phyloP scores from a whole-genome alignment of 2,329 filamentous ascomycete species.

The Monilinia vaccinii-corymbosi region DNA sequence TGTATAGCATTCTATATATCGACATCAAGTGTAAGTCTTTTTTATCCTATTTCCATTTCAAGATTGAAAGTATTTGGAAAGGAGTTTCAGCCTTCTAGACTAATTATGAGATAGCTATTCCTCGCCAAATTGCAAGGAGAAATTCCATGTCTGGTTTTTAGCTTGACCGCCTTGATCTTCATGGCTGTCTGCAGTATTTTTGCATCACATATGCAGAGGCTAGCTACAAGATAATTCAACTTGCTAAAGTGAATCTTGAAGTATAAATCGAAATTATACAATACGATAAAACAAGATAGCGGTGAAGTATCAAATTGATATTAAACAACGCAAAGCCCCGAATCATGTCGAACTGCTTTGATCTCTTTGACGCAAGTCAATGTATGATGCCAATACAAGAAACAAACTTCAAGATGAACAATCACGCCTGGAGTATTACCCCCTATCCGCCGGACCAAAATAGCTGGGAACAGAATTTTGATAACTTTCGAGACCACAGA shows the following conservation, averaged over 20 bases:
- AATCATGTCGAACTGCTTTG: constrained; percentile 23
- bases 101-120: background rate
- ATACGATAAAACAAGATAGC: constrained; percentile 17
- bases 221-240: constrained; percentile 11
- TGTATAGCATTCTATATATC: background rate
- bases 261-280: constrained; percentile 21
- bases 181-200: constrained; percentile 12
- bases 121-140: background rate
- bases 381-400: constrained; percentile 19
- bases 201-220: constrained; percentile 18
- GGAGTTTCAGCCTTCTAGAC: background rate
- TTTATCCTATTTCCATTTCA: background rate
- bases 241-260: constrained; percentile 19
- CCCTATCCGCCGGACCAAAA: constrained; percentile 14
- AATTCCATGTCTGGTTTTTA: background rate
- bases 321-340: constrained; percentile 27
- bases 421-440: constrained; percentile 25
- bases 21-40: background rate
- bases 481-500: constrained; percentile 19
- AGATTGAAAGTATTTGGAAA: background rate
- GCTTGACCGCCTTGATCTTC: constrained; percentile 12
- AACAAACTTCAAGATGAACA: constrained; percentile 26
- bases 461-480: constrained; percentile 20
- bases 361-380: constrained; percentile 22
- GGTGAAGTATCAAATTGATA: constrained; percentile 26